Conservation (phyloP, 169 alveolate genomes). For the Blepharisma undulans region DNA sequence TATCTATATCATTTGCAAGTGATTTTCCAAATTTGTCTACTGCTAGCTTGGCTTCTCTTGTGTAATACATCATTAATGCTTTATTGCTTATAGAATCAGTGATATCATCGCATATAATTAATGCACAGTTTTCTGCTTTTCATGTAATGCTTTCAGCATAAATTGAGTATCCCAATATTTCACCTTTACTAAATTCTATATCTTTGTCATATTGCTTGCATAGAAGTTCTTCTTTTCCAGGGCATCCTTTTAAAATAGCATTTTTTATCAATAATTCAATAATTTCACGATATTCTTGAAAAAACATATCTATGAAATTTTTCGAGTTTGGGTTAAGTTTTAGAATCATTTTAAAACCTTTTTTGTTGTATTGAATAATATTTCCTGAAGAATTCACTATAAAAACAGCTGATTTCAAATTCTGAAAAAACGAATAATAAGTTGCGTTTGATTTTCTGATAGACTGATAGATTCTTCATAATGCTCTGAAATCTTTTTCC, state of each 20-base stretch:
- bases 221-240: not conserved
- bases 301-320: not conserved
- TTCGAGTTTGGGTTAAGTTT: not conserved
- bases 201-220: not conserved
- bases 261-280: not conserved
- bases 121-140: not conserved
- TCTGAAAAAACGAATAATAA: not conserved
- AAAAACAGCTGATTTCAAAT: not conserved
- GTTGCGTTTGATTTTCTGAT: not conserved
- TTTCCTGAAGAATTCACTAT: not conserved
- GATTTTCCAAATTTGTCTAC: not conserved
- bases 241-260: not conserved
- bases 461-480: not conserved
- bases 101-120: not conserved
- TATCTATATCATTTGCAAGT: not conserved
- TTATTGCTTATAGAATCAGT: not conserved
- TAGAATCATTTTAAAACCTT: not conserved
- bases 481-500: not conserved
- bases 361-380: not conserved
- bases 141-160: not conserved
- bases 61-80: not conserved
- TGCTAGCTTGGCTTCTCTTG: not conserved
- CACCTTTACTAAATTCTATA: not conserved
- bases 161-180: not conserved
- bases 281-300: not conserved